Conservation (phyloP, 2,329 filamentous ascomycete species). For the Penicillium sp. region DNA sequence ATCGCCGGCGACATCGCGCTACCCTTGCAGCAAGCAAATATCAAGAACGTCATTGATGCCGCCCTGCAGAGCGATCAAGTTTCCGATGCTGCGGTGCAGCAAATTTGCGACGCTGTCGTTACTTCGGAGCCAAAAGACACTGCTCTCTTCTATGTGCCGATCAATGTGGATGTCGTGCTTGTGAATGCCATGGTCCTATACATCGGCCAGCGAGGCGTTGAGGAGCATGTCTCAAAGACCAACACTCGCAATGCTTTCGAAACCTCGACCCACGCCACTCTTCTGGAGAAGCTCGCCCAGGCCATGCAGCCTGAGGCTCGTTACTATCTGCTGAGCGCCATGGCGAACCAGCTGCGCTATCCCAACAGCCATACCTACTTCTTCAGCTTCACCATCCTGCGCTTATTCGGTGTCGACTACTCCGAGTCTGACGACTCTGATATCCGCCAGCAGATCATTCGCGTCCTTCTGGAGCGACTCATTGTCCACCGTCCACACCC, state of each 20-base stretch:
- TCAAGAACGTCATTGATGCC: conserved; percentile 57
- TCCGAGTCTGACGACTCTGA: conserved; percentile 71
- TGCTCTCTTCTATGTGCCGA: conserved; percentile 66
- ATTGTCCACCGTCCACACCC: conserved; percentile 90
- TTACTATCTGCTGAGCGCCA: conserved; percentile 80
- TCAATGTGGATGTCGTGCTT: conserved; percentile 69
- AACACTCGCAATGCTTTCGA: conserved; percentile 63
- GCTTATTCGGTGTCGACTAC: conserved; percentile 78
- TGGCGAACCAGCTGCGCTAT: conserved; percentile 89
- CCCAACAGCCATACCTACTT: conserved; percentile 89
- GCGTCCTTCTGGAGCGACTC: conserved; percentile 83
- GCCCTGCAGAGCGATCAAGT: conserved; percentile 61
- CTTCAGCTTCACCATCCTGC: conserved; percentile 81
- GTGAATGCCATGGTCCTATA: conserved; percentile 84
- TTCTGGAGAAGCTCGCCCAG: conserved; percentile 75
- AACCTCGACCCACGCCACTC: conserved; percentile 66
- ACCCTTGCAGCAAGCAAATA: conserved; percentile 50
- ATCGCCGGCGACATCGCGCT: conserved; percentile 64
- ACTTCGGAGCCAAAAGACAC: conserved; percentile 60
- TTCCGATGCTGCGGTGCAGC: conserved; percentile 69
- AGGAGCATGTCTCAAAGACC: conserved; percentile 59
- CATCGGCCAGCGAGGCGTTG: conserved; percentile 72
- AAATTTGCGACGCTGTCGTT: conserved; percentile 73
- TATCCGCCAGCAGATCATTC: conserved; percentile 86
- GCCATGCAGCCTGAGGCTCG: conserved; percentile 75